Evolutionary conservation across 2,329 filamentous ascomycete species (phyloP).

Genomic region (Ophiostoma triangulosporum): DNA sequence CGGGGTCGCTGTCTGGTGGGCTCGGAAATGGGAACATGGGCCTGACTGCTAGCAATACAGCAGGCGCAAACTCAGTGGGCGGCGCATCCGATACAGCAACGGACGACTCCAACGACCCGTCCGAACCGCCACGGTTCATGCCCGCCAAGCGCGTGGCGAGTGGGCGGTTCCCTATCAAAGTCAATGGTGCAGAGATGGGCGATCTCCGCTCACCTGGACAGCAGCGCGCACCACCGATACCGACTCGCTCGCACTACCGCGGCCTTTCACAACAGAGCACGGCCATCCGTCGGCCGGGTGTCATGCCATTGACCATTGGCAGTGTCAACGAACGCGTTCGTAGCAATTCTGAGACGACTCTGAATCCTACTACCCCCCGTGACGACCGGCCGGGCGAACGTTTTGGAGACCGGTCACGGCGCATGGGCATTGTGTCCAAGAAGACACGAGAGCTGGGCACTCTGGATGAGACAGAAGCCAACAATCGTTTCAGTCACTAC

Average conservation of each 20-base stretch:
- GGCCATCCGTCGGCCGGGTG: slow-evolving; percentile 51
- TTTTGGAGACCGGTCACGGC: slow-evolving; percentile 30
- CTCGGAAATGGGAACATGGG: background rate
- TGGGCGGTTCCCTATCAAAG: slow-evolving; percentile 55
- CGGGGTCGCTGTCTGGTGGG: slow-evolving; percentile 1
- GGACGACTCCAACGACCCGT: slow-evolving; percentile 56
- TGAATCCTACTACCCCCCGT: slow-evolving; percentile 30
- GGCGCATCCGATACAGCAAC: slow-evolving; percentile 34
- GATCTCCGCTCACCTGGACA: slow-evolving; percentile 55
- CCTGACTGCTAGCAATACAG: background rate
- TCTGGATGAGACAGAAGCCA: slow-evolving; percentile 47
- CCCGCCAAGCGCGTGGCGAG: slow-evolving; percentile 46
- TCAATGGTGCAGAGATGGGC: slow-evolving; percentile 57
- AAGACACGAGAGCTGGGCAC: slow-evolving; percentile 48
- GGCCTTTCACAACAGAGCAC: slow-evolving; percentile 56
- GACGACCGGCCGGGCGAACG: slow-evolving; percentile 37
- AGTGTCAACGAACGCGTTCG: slow-evolving; percentile 55
- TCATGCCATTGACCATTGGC: slow-evolving; percentile 57
- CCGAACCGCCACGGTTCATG: slow-evolving; percentile 62
- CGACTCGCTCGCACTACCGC: slow-evolving; percentile 67
- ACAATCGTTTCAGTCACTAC: slow-evolving; percentile 53
- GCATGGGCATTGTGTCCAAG: slow-evolving; percentile 51
- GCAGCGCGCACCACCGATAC: slow-evolving; percentile 60
- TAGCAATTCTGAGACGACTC: slow-evolving; percentile 49
- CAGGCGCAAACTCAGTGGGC: background rate